A percentile compares a stretch with the other conserved stretches of the same genome.
Conservation (phyloP, 257 asterid genomes). For the Nicotiana obtusifolia region DNA sequence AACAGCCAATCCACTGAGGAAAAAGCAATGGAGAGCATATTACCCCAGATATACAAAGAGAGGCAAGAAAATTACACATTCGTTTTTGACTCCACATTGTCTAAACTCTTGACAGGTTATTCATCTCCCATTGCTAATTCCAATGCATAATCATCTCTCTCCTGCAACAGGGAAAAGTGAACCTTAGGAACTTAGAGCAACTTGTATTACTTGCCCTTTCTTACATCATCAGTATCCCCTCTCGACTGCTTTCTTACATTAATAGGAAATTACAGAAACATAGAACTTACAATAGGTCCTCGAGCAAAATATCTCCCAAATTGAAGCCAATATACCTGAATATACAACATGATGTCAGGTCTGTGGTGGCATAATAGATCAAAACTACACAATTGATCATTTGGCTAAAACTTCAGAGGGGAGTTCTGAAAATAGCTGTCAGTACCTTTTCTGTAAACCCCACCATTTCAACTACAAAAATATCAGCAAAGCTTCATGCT, state of each 20-base stretch:
- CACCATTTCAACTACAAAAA: not conserved
- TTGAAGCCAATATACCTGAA: slow-evolving; percentile 97
- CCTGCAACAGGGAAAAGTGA: slow-evolving; percentile 44
- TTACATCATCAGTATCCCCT: not conserved
- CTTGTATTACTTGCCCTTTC: not conserved
- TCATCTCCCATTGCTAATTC: slow-evolving; percentile 97
- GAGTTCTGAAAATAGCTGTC: not conserved
- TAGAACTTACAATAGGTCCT: slow-evolving; percentile 78
- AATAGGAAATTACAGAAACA: not conserved
- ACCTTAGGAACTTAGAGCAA: not conserved
- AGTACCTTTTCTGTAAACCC: not conserved
- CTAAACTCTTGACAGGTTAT: slow-evolving; percentile 21
- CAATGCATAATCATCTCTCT: slow-evolving; percentile 90
- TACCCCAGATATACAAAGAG: not conserved
- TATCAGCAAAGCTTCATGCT: not conserved
- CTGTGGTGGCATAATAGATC: not conserved
- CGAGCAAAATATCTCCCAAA: slow-evolving; percentile 98
- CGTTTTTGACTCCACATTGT: slow-evolving; percentile 5
- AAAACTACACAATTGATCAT: not conserved
- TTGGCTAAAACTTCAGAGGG: not conserved
- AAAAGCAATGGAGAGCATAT: not conserved
- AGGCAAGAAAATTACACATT: slow-evolving; percentile 8
- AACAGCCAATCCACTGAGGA: slow-evolving; percentile 4
- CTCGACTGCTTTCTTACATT: not conserved
- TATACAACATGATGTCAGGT: slow-evolving; percentile 14